Evolutionary conservation across 345 rosid species (phyloP), one percentile per base, ranked within the genome.

Genomic region (Salix purpurea): DNA sequence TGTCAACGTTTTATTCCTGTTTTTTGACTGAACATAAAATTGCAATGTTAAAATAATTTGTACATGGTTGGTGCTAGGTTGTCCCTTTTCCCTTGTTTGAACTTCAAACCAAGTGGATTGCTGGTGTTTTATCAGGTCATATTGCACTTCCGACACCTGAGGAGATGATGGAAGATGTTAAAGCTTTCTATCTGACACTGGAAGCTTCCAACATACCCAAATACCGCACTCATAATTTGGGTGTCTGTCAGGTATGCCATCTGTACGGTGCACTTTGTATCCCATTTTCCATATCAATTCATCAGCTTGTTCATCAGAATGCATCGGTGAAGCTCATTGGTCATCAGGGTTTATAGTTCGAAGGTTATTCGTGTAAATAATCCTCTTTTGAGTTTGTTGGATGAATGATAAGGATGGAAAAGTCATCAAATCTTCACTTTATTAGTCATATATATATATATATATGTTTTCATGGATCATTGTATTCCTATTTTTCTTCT

Each of bases 61-160:
- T 69, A 1, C 21, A 37, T 56, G 32, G 34, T 71, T 80, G 77
- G n/a, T 72, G 69, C 69, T 78, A 94, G 97, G 80, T 86, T 79
- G 36, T 68, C 60, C 97, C 97, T 3, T 95, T 93, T 74, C 88
- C 84, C 37, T 23, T 89, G 82, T 87, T 67, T 82, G 97, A 93
- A 84, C 79, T 85, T 18, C 97, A 95, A 87, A 89, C 93, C 92
- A 89, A 88, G 84, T 95, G 97, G 99, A 85, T 95, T 69, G 94
- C 97, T 0, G 90, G 94, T 76, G 85, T 79, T 79, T 83, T 95
- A 76, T 93, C 96, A 5, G 95, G 97, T 78, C 85, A 91, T 46
- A 78, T 90, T 34, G 61, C 32, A 30, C 93, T 93, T 72, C 97
- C 97, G 24, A 85, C 87, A 0, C 73, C 80, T 48, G 89, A 88